Conservation (phyloP, 2,329 filamentous ascomycete genomes). For the Epicoccum sorghinum region DNA sequence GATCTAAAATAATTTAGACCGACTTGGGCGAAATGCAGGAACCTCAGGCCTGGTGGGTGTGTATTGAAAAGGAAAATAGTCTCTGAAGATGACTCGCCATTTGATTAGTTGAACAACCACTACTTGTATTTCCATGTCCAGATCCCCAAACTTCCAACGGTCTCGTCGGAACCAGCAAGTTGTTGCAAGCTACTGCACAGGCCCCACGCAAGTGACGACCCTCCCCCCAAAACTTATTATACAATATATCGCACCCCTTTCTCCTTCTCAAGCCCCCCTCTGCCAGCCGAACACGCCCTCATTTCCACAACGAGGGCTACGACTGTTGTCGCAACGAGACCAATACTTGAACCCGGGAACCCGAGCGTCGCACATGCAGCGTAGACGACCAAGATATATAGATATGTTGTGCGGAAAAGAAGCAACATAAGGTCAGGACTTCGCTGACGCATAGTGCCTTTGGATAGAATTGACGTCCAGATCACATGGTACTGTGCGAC, state of each 20-base stretch:
- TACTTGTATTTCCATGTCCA: too few species aligned
- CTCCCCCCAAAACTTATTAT: neutral
- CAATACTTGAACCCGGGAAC: neutral
- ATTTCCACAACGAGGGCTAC: slow-evolving; percentile 7
- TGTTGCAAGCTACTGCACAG: too few species aligned
- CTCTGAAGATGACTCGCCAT: too few species aligned
- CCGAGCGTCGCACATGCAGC: slow-evolving; percentile 1
- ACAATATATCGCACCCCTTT: slow-evolving; percentile 10
- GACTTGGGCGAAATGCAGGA: too few species aligned
- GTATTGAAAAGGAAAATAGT: too few species aligned
- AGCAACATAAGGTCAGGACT: slow-evolving; percentile 3
- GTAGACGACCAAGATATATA: slow-evolving; percentile 11
- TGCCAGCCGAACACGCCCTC: neutral
- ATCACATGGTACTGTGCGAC: neutral
- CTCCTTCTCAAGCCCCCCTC: neutral
- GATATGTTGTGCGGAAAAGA: slow-evolving; percentile 10
- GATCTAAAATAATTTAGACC: too few species aligned
- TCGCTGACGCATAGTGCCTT: neutral
- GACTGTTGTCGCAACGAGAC: slow-evolving; percentile 2
- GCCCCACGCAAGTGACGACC: too few species aligned
- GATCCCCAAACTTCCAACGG: too few species aligned
- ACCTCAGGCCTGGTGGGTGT: too few species aligned
- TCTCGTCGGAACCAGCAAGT: too few species aligned
- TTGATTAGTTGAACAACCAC: too few species aligned
- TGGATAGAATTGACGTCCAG: too few species aligned